phyloP scores from a whole-genome alignment of 208 protist genomes.

The Trypanosoma lewisi region DNA sequence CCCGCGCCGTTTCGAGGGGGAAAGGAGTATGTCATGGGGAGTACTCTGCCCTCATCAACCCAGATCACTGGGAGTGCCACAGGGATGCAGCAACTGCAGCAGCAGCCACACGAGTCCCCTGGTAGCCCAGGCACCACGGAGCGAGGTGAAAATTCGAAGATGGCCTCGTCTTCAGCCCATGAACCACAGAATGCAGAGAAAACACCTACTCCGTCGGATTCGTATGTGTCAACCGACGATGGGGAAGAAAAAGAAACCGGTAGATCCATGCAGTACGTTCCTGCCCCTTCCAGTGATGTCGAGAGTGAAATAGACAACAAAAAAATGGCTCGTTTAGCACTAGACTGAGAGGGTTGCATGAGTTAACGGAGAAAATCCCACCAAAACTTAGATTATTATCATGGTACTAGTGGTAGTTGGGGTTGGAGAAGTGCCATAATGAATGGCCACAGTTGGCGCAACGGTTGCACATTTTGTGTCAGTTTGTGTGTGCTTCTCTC shows the following conservation, averaged over 20 bases:
- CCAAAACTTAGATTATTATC: background rate
- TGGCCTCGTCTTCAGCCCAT: background rate
- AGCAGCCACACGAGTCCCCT: background rate
- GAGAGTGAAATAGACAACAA: conserved; percentile 77
- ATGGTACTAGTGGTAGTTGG: too few species aligned
- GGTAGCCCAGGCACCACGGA: background rate
- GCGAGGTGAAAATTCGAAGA: background rate
- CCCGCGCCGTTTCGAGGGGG: background rate
- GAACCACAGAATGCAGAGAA: background rate
- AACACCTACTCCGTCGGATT: conserved; percentile 19
- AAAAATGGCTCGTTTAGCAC: conserved; percentile 59
- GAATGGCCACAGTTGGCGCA: background rate
- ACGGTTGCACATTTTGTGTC: conserved; percentile 12
- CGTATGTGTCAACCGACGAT: conserved; percentile 35
- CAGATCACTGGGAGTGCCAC: background rate
- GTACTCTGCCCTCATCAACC: too few species aligned
- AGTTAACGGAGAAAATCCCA: background rate
- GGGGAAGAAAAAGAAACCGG: background rate
- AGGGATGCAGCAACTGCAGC: background rate
- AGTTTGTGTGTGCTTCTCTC: too few species aligned
- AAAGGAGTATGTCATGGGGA: background rate
- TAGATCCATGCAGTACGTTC: conserved; percentile 41
- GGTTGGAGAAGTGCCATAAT: too few species aligned
- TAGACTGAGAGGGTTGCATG: conserved; percentile 35
- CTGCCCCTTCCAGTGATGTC: conserved; percentile 67